These are phyloP conservation scores for Areca catechu DNA, from an alignment of 176 grass and related monocot genomes.

Conservation along the genomic window DNA sequence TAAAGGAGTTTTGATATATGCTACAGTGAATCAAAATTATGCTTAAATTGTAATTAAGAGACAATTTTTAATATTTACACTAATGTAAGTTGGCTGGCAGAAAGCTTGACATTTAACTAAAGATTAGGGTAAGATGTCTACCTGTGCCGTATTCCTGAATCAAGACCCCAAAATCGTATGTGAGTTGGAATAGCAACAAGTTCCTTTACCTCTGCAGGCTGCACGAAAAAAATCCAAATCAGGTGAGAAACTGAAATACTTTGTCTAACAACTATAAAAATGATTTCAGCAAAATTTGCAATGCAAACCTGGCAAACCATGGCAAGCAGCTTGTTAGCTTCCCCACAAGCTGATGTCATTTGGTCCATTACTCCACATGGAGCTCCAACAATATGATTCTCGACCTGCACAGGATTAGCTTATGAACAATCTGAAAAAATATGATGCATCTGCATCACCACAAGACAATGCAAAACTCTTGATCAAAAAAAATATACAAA, in stretches of 20 bases:
- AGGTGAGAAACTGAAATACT: too few relatives aligned
- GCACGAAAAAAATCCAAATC: slow-evolving; percentile 15
- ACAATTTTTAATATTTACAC: too few relatives aligned
- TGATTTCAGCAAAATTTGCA: slow-evolving; percentile 1
- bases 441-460: too few relatives aligned
- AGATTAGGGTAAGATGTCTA: slow-evolving; percentile 16
- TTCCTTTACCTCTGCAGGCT: slow-evolving; percentile 99
- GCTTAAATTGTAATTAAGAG: too few relatives aligned
- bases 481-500: background rate
- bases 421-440: background rate
- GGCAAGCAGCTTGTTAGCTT: slow-evolving; percentile 92
- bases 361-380: slow-evolving; percentile 98
- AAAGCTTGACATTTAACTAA: slow-evolving; percentile 1
- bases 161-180: slow-evolving; percentile 93
- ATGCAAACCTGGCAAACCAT: slow-evolving; percentile 97
- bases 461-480: background rate
- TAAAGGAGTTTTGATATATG: too few relatives aligned
- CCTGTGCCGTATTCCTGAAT: slow-evolving; percentile 98
- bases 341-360: slow-evolving; percentile 96
- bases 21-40: too few relatives aligned
- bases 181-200: slow-evolving; percentile 82
- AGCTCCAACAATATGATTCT: slow-evolving; percentile 87
- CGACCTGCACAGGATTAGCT: slow-evolving; percentile 45
- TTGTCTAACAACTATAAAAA: background rate
- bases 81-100: too few relatives aligned